Base-by-base conservation (phyloP, 2,329 filamentous ascomycete genomes). In the Aspergillus quadrilineatus region DNA sequence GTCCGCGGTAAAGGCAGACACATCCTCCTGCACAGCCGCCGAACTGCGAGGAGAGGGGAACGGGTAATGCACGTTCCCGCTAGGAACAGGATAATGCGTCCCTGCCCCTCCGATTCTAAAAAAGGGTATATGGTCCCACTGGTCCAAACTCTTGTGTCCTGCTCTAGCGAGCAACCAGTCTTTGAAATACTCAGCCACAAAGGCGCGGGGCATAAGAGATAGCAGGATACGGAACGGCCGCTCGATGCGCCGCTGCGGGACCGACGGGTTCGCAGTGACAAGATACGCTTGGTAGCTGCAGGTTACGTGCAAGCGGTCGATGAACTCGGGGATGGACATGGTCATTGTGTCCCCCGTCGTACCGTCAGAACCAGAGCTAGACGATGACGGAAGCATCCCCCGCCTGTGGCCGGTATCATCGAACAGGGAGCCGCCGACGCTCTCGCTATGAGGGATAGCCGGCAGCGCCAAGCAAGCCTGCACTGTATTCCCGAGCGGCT, bases 31-130 rank as follows among this genome's bases (percentile, higher is more conserved):
- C 57, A 9, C 43, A 53, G 41, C 22, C 3, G 22, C 22, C 22
- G 22, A 22, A 22, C 22, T 22, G 22, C 22, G 22, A 22, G 22
- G 22, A 22, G 22, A 22, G 22, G 22, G 51, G 22, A 60, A 43
- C 41, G 34, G 57, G 12, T 39, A 26, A 30, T 56, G 53, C 30
- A 14, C 37, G 22, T 42, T 47, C 22, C 22, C 29, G 36, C n/a
- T 22, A 7, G n/a, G 28, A 37, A 29, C 12, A 3, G 60, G 55
- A 43, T 67, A 66, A 45, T 67, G 65, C 17, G 63, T 65, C 26
- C 65, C 65, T 10, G 65, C 64, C 15, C 65, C 57, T 6, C 65
- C 65, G 2, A 67, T 50, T n/a, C 56, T 57, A 50, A 65, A 67
- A n/a, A 66, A 63, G 2, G 65, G 65, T 9, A 67, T 53, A n/a